phyloP scores from a whole-genome alignment of 2,329 filamentous ascomycete genomes.

The Elsinoe necatrix region DNA sequence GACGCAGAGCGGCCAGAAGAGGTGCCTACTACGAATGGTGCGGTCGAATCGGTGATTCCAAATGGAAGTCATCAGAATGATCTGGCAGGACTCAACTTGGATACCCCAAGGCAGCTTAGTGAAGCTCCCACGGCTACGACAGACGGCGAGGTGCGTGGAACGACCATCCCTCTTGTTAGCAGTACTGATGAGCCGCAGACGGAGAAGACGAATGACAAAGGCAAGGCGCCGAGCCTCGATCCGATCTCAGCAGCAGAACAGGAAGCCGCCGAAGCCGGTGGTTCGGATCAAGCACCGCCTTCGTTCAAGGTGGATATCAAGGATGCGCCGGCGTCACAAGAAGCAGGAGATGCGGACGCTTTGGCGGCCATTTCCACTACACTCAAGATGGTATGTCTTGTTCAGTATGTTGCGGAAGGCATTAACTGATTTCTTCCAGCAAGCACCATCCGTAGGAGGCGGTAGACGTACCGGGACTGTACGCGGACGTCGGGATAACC shows the following conservation, averaged over 20 bases:
- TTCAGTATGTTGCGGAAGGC: neutral
- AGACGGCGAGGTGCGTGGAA: conserved; percentile 10
- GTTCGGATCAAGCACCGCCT: conserved; percentile 49
- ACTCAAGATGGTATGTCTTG: conserved; percentile 48
- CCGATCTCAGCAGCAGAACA: conserved; percentile 61
- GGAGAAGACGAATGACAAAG: conserved; percentile 4
- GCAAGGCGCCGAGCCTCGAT: conserved; percentile 26
- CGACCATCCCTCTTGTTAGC: no score
- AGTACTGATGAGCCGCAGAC: neutral
- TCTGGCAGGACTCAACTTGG: conserved; percentile 25
- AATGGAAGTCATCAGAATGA: conserved; percentile 29
- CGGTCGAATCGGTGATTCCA: conserved; percentile 17
- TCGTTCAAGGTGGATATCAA: conserved; percentile 73
- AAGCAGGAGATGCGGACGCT: conserved; percentile 64
- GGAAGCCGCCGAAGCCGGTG: conserved; percentile 44
- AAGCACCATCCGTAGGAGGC: conserved; percentile 45
- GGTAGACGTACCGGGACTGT: conserved; percentile 56
- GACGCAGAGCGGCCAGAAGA: conserved; percentile 3
- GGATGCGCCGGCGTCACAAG: conserved; percentile 68
- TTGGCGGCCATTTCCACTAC: conserved; percentile 68
- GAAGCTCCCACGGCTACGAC: conserved; percentile 18
- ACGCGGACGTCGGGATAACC: conserved; percentile 79
- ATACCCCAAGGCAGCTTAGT: conserved; percentile 7
- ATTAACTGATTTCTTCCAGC: conserved; percentile 28
- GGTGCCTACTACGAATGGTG: conserved; percentile 13